Evolutionary conservation across 2,329 filamentous ascomycete genomes (phyloP), one percentile per base, ranked within the genome.

Genomic region (Aspergillus quadrilineatus): DNA sequence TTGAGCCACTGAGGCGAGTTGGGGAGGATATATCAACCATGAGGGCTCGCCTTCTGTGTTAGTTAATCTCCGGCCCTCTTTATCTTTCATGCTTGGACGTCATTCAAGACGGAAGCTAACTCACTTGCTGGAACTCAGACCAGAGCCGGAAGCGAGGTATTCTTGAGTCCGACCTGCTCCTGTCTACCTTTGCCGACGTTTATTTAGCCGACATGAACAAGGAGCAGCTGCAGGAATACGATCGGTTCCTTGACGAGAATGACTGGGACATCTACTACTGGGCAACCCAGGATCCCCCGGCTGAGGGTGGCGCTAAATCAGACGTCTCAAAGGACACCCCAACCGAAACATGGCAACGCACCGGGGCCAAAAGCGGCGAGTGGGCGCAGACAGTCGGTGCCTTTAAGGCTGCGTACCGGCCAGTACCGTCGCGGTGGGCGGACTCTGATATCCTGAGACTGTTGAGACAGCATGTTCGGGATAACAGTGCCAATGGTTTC

Each of bases 231-330:
- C 76, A 84, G 66, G 85, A 96, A 75, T 97, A 94, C 79, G 93
- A 97, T 73, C 79, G 83, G 29, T 95, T 99, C 80, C 86, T 99
- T 55, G 94, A 99, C 75, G 94, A 99, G 78, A 99, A 99, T 76
- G 94, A 99, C 79, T 99, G 94, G 94, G 94, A 99, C 73, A 97
- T 99, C 60, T 99, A 99, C 82, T 99, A 99, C 82, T 99, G 94
- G 94, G 91, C 90, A 3, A 99, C 94, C 14, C 94, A 99, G 75
- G 86, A 91, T 65, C 81, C 87, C 5, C 69, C 70, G 0, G 50
- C 57, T 1, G 69, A 74, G 29, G 67, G 60, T 0, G 80, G 82
- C 4, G 82, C 85, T 63, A 80, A 82, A 57, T 75, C 77, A 29
- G 56, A 65, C 26, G 68, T 66, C 48, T 58, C 65, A 4, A 63